Conservation (phyloP, 441 rosid genomes). For the Hura crepitans region DNA sequence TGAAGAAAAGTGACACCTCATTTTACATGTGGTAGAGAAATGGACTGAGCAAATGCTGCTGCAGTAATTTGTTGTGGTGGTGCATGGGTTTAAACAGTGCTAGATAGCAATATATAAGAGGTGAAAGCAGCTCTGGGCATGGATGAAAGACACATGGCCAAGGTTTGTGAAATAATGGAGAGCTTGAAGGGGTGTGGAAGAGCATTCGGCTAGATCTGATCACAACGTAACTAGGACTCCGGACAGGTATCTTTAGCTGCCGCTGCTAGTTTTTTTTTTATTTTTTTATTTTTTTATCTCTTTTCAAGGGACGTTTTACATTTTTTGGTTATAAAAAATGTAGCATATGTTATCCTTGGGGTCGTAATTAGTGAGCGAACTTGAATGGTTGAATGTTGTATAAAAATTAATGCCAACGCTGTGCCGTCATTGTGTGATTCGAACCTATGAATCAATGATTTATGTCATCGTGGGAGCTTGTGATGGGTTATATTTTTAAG, state of each 20-base stretch:
- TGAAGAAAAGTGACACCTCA: conserved; percentile 17
- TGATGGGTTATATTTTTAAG: no score
- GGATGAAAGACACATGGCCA: conserved; percentile 1
- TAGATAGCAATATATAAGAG: not conserved
- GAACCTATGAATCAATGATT: no score
- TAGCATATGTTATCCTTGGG: not conserved
- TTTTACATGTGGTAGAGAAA: conserved; percentile 12
- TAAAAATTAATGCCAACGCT: not conserved
- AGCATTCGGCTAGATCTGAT: conserved; percentile 14
- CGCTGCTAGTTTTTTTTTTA: not conserved
- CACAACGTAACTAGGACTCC: not conserved
- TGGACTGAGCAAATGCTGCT: not conserved
- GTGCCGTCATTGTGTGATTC: no score
- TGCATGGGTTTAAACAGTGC: conserved; percentile 15
- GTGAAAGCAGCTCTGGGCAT: not conserved
- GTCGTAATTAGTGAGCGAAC: not conserved
- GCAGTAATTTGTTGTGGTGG: conserved; percentile 16
- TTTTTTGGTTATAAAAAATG: not conserved
- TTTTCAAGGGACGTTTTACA: not conserved
- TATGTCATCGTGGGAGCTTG: no score
- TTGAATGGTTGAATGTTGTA: not conserved
- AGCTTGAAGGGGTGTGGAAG: conserved; percentile 9
- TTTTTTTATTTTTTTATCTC: not conserved
- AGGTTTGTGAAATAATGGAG: conserved; percentile 24
- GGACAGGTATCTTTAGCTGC: not conserved